Conservation (phyloP, 2,329 filamentous ascomycete species). For the Diplocarpon mali region DNA sequence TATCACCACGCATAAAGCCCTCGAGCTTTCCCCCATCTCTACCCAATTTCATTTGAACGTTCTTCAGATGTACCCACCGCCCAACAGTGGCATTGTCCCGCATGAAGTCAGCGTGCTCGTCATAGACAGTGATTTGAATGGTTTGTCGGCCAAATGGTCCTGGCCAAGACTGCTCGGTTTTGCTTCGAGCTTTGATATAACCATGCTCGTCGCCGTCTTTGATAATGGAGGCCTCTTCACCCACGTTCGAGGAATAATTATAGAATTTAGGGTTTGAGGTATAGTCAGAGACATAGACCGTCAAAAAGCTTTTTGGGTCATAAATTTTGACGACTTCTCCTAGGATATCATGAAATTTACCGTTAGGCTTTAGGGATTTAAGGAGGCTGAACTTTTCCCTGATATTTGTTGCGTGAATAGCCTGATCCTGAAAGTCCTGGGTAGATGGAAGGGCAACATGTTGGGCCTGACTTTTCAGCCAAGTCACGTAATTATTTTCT, state of each 20-base stretch:
- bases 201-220: constrained; percentile 43
- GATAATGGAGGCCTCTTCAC: constrained; percentile 21
- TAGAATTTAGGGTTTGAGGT: constrained; percentile 59
- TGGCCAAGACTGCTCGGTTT: constrained; percentile 41
- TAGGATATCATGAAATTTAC: constrained; percentile 55
- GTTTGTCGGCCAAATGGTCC: constrained; percentile 66
- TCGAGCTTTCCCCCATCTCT: constrained; percentile 49
- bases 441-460: constrained; percentile 34
- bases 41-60: constrained; percentile 58
- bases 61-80: constrained; percentile 55
- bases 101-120: constrained; percentile 53
- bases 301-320: constrained; percentile 34
- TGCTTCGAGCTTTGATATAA: constrained; percentile 34
- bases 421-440: constrained; percentile 34
- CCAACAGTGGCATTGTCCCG: constrained; percentile 43
- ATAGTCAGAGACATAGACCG: constrained; percentile 74
- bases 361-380: constrained; percentile 42
- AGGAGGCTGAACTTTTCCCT: constrained; percentile 53
- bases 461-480: constrained; percentile 35
- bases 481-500: constrained; percentile 34
- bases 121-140: constrained; percentile 61
- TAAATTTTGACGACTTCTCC: constrained; percentile 58
- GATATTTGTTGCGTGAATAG: constrained; percentile 33
- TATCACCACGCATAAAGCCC: constrained; percentile 58
- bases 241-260: constrained; percentile 26